A percentile compares a stretch with the other conserved stretches of the same genome.
Conservation (phyloP, 1,284 basidiomycete genomes). For the Athelia sp. region DNA sequence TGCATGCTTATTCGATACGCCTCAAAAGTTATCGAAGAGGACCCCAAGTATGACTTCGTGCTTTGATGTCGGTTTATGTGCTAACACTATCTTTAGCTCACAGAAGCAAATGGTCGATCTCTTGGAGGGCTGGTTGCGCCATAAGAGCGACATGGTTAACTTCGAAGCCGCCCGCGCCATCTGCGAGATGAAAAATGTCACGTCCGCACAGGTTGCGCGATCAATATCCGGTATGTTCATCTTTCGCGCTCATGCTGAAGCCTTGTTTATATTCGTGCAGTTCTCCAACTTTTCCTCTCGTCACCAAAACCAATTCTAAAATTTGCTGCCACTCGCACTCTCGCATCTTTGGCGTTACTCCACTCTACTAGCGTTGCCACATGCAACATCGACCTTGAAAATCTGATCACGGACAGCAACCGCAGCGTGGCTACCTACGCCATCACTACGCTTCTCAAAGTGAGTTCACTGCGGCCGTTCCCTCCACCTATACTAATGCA, state of each 20-base stretch:
- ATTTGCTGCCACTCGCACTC: constrained; percentile 95
- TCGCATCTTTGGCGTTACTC: constrained; percentile 82
- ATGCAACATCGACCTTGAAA: constrained; percentile 98
- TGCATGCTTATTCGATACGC: constrained; percentile 99
- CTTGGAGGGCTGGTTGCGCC: constrained; percentile 92
- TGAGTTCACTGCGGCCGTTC: constrained; percentile 18
- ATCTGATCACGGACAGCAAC: constrained; percentile 94
- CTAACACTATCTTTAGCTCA: constrained; percentile 43
- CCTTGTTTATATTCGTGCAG: constrained; percentile 31
- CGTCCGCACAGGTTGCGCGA: constrained; percentile 74
- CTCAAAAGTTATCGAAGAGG: constrained; percentile 96
- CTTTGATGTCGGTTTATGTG: constrained; percentile 1
- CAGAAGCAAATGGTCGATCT: constrained; percentile 93
- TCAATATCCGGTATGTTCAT: constrained; percentile 76
- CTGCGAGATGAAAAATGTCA: constrained; percentile 90
- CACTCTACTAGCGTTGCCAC: constrained; percentile 85
- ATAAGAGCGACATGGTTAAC: constrained; percentile 99
- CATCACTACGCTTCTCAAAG: constrained; percentile 97
- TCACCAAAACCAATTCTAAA: constrained; percentile 93
- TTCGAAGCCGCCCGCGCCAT: constrained; percentile 97
- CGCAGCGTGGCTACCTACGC: constrained; percentile 97
- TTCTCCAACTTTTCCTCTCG: constrained; percentile 89
- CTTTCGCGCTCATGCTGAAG: constrained; percentile 4
- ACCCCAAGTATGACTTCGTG: constrained; percentile 74
- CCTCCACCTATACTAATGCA: constrained; percentile 10